Conservation (phyloP, 2,329 filamentous ascomycete species). For the Botrytis byssoidea region DNA sequence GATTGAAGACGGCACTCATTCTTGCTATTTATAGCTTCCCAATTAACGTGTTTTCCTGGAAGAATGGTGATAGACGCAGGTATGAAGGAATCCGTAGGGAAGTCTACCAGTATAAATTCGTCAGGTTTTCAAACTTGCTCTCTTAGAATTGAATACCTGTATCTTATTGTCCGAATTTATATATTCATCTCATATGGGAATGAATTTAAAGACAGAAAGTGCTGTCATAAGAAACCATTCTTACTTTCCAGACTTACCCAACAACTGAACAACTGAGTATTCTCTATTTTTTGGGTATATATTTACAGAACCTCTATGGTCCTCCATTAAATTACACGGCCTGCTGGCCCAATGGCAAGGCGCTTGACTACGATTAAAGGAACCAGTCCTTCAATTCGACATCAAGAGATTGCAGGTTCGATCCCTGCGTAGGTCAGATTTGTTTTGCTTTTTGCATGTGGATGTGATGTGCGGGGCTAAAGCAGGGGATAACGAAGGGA, state of each 20-base stretch:
- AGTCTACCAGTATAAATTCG: background rate
- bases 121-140: background rate
- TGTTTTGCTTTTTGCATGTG: background rate
- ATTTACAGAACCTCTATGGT: rapidly evolving
- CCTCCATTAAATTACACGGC: background rate
- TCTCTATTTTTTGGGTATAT: background rate
- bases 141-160: background rate
- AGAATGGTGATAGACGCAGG: background rate
- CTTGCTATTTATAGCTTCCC: background rate
- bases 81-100: background rate
- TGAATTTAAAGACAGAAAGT: background rate
- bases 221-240: background rate
- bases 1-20: background rate
- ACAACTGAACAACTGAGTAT: background rate
- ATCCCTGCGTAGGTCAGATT: conserved; percentile 36
- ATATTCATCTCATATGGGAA: background rate
- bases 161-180: background rate
- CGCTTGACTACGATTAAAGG: conserved; percentile 46
- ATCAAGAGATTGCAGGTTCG: conserved; percentile 51
- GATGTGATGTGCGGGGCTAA: too few relatives aligned
- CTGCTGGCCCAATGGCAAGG: conserved; percentile 48
- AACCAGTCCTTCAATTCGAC: rapidly evolving
- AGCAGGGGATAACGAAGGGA: background rate
- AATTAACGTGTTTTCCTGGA: background rate
- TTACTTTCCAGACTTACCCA: background rate